Evolutionary conservation across 2,329 filamentous ascomycete species (phyloP), one percentile per base, ranked within the genome.

Genomic region (Botryosphaeria agaves): DNA sequence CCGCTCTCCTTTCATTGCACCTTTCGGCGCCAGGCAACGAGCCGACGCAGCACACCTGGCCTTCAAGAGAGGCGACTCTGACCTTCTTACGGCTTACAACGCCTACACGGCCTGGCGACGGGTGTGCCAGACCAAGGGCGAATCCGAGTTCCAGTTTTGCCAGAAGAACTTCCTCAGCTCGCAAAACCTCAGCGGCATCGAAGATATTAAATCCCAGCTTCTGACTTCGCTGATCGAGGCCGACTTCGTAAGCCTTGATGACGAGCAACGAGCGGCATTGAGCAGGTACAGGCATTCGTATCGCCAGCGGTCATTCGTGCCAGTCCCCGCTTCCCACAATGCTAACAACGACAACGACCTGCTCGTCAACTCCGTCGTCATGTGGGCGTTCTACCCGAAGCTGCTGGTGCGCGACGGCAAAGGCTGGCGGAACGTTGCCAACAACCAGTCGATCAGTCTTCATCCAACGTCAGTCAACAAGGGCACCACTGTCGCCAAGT

Each of bases 371-470:
- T 79, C 84, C 0, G 79, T 94, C 25, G 79, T 94, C 41, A 80
- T 84, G 0, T 92, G 82, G 71, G 85, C 82, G 31, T 93, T 98
- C 58, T 95, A 98, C 46, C 89, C 89, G 1, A 94, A 93, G 45
- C 68, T 98, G 11, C 66, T 95, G 3, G 71, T 78, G 16, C 72
- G 79, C 33, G 85, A 95, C 44, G 73, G 72, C 29, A 91, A 84
- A 57, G 83, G 81, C 8, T 79, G 85, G 64, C 76, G 85, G 32
- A 95, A 94, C 41, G 74, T 94, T 35, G 74, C 80, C 31, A 95
- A 93, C 56, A 94, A 91, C 49, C 87, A 95, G 52, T 69, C 71
- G 26, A 84, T 98, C 41, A 83, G 74, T 34, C 60, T 98, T 14
- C 83, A 92, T 41, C 80, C 84, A 1, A 80, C 77, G 1, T 92